Evolutionary conservation across 1,284 basidiomycete species (phyloP), one percentile per base, ranked within the genome.

Genomic region (Ustilago lituana): DNA sequence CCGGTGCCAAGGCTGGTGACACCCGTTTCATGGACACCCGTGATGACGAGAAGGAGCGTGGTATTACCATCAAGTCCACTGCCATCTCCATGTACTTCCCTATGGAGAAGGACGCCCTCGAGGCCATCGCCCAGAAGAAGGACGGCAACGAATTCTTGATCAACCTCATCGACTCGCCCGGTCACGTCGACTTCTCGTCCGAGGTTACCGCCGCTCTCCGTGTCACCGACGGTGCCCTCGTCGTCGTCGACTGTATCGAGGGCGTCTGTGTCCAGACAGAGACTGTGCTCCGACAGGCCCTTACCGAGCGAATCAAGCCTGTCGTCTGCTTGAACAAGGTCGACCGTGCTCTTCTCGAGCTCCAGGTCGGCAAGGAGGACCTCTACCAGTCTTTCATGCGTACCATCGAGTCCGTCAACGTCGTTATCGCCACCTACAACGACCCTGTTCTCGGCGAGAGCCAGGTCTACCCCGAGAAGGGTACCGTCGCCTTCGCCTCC

Each of bases 281-380:
- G 87, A 98, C 96, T 41, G 96, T 99, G 71, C 89, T 99, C 64
- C 94, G 96, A 82, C 96, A 99, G 84, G 92, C 96, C 61, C 89
- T 99, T 54, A 89, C 89, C 62, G 96, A 99, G 87, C 94, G 96
- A 85, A 98, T 99, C 87, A 98, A 97, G 87, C 96, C 96, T 78
- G 95, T 99, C 82, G 90, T 98, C 82, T 90, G 97, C 86, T 94
- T 99, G 87, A 99, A 99, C 90, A 99, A 99, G 88, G 94, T 99
- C 82, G 96, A 99, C 86, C 95, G 96, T 84, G 96, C 96, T 63
- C 89, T 99, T 52, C 92, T 99, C 80, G 96, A 99, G 86, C 89
- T 99, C 64, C 96, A 98, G 85, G 92, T 98, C 75, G 87, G 88
- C 84, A 98, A 98, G 87, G 96, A 98, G 85, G 90, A 92, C 78